Base-by-base conservation (phyloP, 768 basidiomycete species). In the Boletus patriciae region DNA sequence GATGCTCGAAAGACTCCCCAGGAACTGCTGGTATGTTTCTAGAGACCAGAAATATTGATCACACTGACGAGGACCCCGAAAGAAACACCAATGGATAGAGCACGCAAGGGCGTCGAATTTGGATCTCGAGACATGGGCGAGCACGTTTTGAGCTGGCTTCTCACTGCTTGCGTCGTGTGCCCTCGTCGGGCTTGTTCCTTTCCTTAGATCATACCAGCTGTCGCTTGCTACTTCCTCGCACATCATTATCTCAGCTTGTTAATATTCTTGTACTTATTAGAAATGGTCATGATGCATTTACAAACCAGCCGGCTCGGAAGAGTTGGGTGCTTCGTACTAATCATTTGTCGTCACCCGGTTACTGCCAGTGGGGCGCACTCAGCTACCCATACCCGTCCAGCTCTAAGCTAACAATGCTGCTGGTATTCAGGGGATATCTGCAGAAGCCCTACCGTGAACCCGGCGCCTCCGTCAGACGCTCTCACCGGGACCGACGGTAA, bases 1-100 rank as follows among this genome's bases (percentile, higher is more conserved):
- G 86, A 87, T 55, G 76, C 74, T 59, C 78, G 96, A 66, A 86
- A 80, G 74, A 91, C 92, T 31, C 94, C 95, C 8, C 94, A 93
- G 70, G 92, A 96, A 65, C 73, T 98, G 19, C 71, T 90, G 75
- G 89, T 94, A 68, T 23, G 58, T 57, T 41, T 54, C 8, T 19
- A 50, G 16, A 21, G 55, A 6, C 12, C n/a, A 19, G 31, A 29
- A 15, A 23, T 3, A 16, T 37, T n/a, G 41, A 44, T 21, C 19
- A 13, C 16, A 9, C 66, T 70, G 6, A 70, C 44, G 29, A 44
- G 19, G 27, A 36, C 27, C 18, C n/a, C 16, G 7, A 42, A 59
- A 93, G 91, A 83, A 84, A 74, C 82, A 88, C 60, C 69, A 78
- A 21, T 94, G 92, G 92, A 83, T 93, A 71, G 81, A 83, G 52